A percentile compares a stretch with the other conserved stretches of the same genome.
Conservation (phyloP, 1,139 yeast genomes). For the Hyphopichia fennica region DNA sequence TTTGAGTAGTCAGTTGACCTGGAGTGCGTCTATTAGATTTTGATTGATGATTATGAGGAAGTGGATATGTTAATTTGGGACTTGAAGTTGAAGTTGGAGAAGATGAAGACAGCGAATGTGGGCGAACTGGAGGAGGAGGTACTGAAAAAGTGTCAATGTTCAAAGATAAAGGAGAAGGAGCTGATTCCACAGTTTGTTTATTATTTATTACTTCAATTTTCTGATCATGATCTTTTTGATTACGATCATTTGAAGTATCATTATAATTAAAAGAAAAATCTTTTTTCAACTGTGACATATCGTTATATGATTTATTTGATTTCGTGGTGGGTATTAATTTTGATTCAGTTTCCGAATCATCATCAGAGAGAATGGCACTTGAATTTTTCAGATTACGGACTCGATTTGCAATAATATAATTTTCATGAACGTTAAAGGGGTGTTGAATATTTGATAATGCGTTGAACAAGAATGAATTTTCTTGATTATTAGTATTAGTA, state of each 20-base stretch:
- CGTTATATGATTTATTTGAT: too few relatives aligned
- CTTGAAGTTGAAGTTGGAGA: background rate
- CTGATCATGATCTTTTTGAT: background rate
- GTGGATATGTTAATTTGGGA: background rate
- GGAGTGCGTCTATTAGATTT: background rate
- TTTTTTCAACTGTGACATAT: background rate
- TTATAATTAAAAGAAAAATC: background rate
- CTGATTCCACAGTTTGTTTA: background rate
- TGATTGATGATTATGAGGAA: background rate
- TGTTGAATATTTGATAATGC: too few relatives aligned
- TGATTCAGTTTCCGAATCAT: slow-evolving; percentile 33
- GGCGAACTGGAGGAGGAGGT: background rate
- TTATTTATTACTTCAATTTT: background rate
- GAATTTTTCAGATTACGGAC: slow-evolving; percentile 5
- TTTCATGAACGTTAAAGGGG: background rate
- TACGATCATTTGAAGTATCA: background rate
- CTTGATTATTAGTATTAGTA: slow-evolving; percentile 4
- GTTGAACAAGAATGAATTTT: too few relatives aligned
- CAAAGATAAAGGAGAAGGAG: slow-evolving; percentile 1
- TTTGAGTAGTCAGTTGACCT: too few relatives aligned
- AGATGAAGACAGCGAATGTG: background rate
- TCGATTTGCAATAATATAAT: slow-evolving; percentile 4
- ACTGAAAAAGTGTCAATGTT: background rate
- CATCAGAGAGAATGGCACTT: slow-evolving; percentile 33
- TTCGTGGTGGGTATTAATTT: background rate